These are phyloP conservation scores for Nakazawaea ishiwadae DNA, from an alignment of 805 yeast genomes.

Conservation along the genomic window DNA sequence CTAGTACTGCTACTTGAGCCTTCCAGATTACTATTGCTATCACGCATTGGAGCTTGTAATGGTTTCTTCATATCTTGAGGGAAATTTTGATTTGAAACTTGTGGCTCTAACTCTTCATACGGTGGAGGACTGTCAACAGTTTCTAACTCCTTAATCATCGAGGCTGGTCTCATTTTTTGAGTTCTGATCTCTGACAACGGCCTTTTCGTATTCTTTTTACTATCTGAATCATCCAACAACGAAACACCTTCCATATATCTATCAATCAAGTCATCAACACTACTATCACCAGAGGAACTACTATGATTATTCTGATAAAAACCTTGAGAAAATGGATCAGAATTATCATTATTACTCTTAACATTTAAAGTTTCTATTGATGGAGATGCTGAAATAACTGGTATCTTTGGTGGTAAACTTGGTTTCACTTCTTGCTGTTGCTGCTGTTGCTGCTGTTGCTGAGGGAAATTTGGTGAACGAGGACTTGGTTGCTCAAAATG, in stretches of 20 bases:
- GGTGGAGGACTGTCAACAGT: conserved; percentile 7
- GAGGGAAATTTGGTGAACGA: neutral
- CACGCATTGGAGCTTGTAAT: neutral
- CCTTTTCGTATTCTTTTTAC: no score
- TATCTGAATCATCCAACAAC: neutral
- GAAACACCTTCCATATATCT: conserved; percentile 5
- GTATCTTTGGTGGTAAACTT: conserved; percentile 10
- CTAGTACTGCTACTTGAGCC: neutral
- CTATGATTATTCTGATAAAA: neutral
- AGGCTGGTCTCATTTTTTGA: conserved; percentile 5
- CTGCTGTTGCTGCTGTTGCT: conserved; percentile 1
- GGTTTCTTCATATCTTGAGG: neutral
- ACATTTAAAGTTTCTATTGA: conserved; percentile 3
- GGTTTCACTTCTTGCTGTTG: conserved; percentile 1
- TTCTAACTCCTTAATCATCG: conserved; percentile 1
- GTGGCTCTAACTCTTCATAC: conserved; percentile 2
- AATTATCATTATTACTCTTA: neutral
- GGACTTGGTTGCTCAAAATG: neutral
- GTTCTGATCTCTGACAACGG: conserved; percentile 1
- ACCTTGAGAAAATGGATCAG: neutral
- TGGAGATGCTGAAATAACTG: conserved; percentile 7
- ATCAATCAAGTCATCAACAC: conserved; percentile 11
- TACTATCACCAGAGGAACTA: neutral
- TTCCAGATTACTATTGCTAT: neutral
- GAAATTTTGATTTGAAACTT: neutral